Conservation (phyloP, 139 green algal species). For the Trebouxia sp. region DNA sequence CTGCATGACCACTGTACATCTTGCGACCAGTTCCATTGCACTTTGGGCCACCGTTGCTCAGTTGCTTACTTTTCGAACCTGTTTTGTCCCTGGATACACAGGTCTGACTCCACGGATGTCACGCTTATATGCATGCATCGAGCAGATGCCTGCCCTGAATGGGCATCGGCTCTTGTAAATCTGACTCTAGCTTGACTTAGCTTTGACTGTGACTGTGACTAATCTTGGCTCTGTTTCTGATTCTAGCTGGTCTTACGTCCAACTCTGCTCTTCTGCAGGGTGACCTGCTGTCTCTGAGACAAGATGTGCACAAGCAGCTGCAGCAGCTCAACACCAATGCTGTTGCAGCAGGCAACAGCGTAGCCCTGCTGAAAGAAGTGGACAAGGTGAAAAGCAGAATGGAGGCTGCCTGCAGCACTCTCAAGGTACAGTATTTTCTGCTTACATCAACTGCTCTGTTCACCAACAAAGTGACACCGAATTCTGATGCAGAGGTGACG, state of each 20-base stretch:
- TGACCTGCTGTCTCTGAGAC: conserved; percentile 54
- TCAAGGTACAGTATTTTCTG: conserved; percentile 49
- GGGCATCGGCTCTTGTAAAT: background rate
- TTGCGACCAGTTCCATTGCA: too few relatives aligned
- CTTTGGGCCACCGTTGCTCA: too few relatives aligned
- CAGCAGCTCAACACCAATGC: conserved; percentile 23
- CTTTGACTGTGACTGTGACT: background rate
- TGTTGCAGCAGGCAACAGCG: conserved; percentile 3
- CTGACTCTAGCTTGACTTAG: too few relatives aligned
- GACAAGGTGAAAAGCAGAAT: conserved; percentile 80
- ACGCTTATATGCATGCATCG: too few relatives aligned
- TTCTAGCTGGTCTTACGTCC: too few relatives aligned
- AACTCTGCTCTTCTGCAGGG: conserved; percentile 45
- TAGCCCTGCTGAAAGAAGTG: conserved; percentile 54
- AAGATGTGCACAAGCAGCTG: conserved; percentile 35
- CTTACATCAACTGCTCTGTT: background rate
- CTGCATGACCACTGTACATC: too few relatives aligned
- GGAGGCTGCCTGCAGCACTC: conserved; percentile 79
- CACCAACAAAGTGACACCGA: background rate
- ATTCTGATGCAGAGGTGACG: too few relatives aligned
- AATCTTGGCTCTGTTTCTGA: too few relatives aligned
- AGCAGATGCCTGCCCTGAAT: background rate
- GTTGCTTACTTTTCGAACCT: too few relatives aligned
- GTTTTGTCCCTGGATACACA: too few relatives aligned
- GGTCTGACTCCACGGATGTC: too few relatives aligned